phyloP scores from a whole-genome alignment of 305 asterid species.

The Fraxinus latifolia region DNA sequence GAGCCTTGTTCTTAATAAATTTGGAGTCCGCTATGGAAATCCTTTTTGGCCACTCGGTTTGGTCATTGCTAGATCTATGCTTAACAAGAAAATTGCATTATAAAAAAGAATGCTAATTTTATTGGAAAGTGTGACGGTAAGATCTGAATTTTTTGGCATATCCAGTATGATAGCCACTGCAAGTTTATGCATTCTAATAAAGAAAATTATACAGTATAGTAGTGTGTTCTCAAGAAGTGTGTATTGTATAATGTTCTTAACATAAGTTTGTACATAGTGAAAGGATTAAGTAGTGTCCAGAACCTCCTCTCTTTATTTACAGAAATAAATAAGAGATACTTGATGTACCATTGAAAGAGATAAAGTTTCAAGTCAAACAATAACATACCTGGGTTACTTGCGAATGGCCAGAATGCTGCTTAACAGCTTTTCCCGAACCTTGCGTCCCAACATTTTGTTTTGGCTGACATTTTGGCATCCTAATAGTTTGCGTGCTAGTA shows the following conservation, averaged over 20 bases:
- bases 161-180: neutral
- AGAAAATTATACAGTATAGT: neutral
- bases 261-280: constrained; percentile 10
- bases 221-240: neutral
- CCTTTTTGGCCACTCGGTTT: neutral
- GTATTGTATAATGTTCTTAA: neutral
- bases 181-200: neutral
- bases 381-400: constrained; percentile 46
- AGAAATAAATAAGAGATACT: constrained; percentile 6
- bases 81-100: neutral
- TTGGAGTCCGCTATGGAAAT: neutral
- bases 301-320: neutral
- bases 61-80: neutral
- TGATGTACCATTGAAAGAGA: neutral
- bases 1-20: neutral
- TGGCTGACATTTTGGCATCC: constrained; percentile 48
- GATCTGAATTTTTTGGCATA: neutral
- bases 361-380: constrained; percentile 13
- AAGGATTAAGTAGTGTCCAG: neutral
- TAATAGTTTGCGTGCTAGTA: constrained; percentile 36
- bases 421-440: constrained; percentile 45
- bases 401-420: constrained; percentile 47
- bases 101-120: neutral
- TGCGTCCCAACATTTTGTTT: constrained; percentile 47
- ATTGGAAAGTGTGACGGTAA: neutral